Evolutionary conservation across 208 protist species (phyloP).

Genomic region (Leishmania mexicana): DNA sequence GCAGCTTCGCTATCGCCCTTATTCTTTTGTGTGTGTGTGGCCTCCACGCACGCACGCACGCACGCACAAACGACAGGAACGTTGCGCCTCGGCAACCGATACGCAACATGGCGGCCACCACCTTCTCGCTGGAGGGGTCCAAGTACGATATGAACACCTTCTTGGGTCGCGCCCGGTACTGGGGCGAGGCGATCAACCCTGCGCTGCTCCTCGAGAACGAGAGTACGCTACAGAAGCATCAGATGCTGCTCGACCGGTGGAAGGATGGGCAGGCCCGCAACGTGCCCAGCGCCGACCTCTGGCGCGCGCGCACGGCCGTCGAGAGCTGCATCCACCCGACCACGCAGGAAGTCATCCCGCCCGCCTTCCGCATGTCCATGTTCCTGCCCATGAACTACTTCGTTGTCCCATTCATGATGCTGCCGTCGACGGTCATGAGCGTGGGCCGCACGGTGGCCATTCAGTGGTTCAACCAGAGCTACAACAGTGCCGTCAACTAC

Average conservation of each 20-base stretch:
- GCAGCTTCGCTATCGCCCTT: neutral
- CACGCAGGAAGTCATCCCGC: slow-evolving; percentile 84
- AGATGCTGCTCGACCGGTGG: slow-evolving; percentile 62
- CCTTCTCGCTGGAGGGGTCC: slow-evolving; percentile 61
- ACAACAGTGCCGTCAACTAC: slow-evolving; percentile 95
- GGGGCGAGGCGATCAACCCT: slow-evolving; percentile 83
- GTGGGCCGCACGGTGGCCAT: slow-evolving; percentile 79
- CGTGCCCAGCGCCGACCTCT: slow-evolving; percentile 72
- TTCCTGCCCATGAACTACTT: slow-evolving; percentile 94
- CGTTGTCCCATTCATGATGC: slow-evolving; percentile 92
- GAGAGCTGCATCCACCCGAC: slow-evolving; percentile 93
- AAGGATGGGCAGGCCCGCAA: slow-evolving; percentile 32
- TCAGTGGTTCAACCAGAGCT: slow-evolving; percentile 95
- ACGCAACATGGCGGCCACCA: neutral
- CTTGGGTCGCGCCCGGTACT: slow-evolving; percentile 85
- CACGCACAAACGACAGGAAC: neutral
- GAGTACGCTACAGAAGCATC: slow-evolving; percentile 43
- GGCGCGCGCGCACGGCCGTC: slow-evolving; percentile 80
- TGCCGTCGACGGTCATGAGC: slow-evolving; percentile 67
- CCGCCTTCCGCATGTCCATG: slow-evolving; percentile 91
- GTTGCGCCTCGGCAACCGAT: too few relatives aligned
- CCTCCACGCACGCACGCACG: neutral
- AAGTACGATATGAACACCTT: slow-evolving; percentile 87
- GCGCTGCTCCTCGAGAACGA: slow-evolving; percentile 66
- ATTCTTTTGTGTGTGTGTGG: too few relatives aligned